Evolutionary conservation across 768 basidiomycete species (phyloP), one percentile per base, ranked within the genome.

Genomic region (Asterophora parasitica): DNA sequence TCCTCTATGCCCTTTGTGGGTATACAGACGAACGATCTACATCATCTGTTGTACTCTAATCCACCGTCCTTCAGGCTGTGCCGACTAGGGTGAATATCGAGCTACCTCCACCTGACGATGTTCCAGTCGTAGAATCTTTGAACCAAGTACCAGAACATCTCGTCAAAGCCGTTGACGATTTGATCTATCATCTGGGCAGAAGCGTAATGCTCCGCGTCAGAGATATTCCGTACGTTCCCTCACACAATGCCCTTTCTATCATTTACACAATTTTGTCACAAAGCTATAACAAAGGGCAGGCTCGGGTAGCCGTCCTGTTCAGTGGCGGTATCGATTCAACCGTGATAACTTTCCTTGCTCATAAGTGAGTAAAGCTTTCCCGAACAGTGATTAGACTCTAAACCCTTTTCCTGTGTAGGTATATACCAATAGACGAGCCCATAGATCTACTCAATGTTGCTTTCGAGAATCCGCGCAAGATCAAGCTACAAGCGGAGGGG

Each of bases 301-400:
- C 84, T 4, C 75, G 85, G 43, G 72, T 96, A 2, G 92, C 87
- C 2, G 75, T 99, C 7, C 75, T 99, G 7, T 99, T 98, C 65
- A 95, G 92, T 31, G 96, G 96, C 26, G 96, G 96, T 0, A 91
- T 99, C 36, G 96, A 99, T 62, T 97, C 85, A 9, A 85, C 94
- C 0, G 69, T 89, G 33, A 58, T 98, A 6, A 82, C 94, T 0
- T 85, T 79, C 58, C 71, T 99, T 4, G 88, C 92, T 1, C 78
- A 94, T 58, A 72, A 71, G 86, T 89, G 58, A 23, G 23, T 43
- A 77, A 59, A 26, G 20, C 31, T 12, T 30, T 10, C 12, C 38
- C 37, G 12, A 33, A 12, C 37, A 27, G 36, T 12, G 13, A 15
- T 16, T 43, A 12, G 19, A 44, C 34, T 15, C 33, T 31, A 51